Conservation (phyloP, 2,329 filamentous ascomycete species). For the Amphichorda felina region DNA sequence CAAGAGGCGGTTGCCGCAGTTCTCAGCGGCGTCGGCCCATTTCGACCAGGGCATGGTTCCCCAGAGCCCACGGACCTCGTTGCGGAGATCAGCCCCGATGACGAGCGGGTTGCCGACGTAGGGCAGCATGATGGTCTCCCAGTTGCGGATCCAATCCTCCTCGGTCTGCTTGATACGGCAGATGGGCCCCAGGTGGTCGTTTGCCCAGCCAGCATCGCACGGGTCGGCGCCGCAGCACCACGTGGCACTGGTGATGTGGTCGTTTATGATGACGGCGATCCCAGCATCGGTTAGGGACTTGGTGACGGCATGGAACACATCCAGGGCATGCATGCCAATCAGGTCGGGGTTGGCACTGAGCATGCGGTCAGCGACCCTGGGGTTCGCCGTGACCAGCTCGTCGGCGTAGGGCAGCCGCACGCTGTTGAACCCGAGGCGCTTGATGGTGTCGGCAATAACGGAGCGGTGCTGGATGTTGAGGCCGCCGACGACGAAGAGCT, state of each 20-base stretch:
- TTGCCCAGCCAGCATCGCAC: constrained; percentile 56
- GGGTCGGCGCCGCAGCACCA: constrained; percentile 61
- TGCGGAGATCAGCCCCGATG: constrained; percentile 54
- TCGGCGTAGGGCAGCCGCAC: constrained; percentile 58
- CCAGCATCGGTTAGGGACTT: constrained; percentile 48
- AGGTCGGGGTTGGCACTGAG: constrained; percentile 50
- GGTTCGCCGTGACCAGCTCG: constrained; percentile 52
- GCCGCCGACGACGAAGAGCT: constrained; percentile 51
- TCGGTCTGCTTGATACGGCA: constrained; percentile 53
- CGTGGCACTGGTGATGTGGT: constrained; percentile 57
- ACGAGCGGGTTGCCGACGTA: constrained; percentile 48
- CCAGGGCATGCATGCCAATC: constrained; percentile 41
- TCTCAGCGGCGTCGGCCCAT: constrained; percentile 54
- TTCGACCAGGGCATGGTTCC: constrained; percentile 55
- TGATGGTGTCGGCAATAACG: constrained; percentile 48
- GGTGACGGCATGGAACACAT: constrained; percentile 48
- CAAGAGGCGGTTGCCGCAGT: constrained; percentile 48
- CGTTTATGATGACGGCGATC: constrained; percentile 54
- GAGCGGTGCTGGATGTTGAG: constrained; percentile 51
- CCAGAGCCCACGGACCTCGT: constrained; percentile 58
- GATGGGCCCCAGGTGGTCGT: constrained; percentile 47
- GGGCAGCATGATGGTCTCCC: constrained; percentile 51
- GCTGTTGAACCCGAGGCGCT: constrained; percentile 55
- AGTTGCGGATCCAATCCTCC: constrained; percentile 54
- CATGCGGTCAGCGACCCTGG: constrained; percentile 33